Evolutionary conservation across 192 early-diverging fungal species (phyloP).

Genomic region (Podila verticillata): DNA sequence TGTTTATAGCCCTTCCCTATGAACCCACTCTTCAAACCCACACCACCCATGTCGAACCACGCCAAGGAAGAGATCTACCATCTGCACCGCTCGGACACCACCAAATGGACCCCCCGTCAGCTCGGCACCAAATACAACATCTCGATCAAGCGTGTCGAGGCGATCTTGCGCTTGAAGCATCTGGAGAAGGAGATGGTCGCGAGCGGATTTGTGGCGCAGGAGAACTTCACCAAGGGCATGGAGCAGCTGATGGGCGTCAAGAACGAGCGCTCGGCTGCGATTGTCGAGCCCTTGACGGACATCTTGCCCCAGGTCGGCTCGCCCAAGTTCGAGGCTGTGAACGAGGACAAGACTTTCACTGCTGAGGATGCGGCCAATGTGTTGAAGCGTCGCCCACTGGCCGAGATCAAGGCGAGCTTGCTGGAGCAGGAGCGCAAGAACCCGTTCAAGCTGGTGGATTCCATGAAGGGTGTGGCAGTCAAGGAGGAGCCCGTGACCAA

Average conservation of each 20-base stretch:
- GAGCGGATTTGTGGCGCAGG: conserved; percentile 70
- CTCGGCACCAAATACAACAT: conserved; percentile 76
- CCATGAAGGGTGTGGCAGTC: conserved; percentile 26
- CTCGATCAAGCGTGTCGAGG: conserved; percentile 88
- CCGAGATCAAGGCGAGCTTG: conserved; percentile 50
- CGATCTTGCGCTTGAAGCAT: conserved; percentile 89
- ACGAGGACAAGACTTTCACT: conserved; percentile 79
- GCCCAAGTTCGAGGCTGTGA: conserved; percentile 84
- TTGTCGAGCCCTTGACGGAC: conserved; percentile 64
- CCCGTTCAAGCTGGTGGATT: conserved; percentile 41
- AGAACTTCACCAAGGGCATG: conserved; percentile 81
- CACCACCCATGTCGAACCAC: conserved; percentile 75
- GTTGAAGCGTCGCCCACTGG: conserved; percentile 72
- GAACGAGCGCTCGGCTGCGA: conserved; percentile 14
- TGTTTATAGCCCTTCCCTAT: conserved; percentile 82
- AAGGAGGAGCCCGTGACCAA: conserved; percentile 15
- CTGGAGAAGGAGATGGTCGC: conserved; percentile 77
- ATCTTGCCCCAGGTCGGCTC: conserved; percentile 67
- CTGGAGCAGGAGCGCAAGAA: conserved; percentile 30
- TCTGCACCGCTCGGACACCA: conserved; percentile 66
- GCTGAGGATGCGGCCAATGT: conserved; percentile 84
- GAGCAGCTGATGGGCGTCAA: conserved; percentile 81
- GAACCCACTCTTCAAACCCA: conserved; percentile 87
- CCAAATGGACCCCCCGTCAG: conserved; percentile 69
- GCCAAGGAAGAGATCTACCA: conserved; percentile 79